Evolutionary conservation across 306 rosid species (phyloP).

Genomic region (Ormosia emarginata): DNA sequence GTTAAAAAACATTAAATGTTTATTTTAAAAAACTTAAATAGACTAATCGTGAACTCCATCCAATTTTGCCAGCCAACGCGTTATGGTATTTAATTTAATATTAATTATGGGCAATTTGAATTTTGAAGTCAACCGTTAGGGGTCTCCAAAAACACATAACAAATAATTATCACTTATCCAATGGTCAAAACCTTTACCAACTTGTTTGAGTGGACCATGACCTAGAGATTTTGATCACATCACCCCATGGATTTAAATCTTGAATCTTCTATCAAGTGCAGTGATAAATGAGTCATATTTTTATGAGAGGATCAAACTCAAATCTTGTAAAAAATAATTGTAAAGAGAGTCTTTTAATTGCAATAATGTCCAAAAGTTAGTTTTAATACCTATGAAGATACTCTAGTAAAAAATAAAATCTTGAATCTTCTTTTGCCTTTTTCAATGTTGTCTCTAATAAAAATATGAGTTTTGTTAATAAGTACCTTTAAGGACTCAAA

Average conservation of each 20-base stretch:
- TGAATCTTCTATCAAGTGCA: too few relatives aligned
- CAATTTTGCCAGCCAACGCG: slow-evolving; percentile 26
- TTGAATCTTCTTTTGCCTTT: too few relatives aligned
- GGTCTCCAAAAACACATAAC: neutral
- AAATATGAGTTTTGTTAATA: too few relatives aligned
- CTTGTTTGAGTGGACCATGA: slow-evolving; percentile 11
- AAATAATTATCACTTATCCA: neutral
- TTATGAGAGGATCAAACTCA: too few relatives aligned
- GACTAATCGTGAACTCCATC: neutral
- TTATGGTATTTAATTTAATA: slow-evolving; percentile 2
- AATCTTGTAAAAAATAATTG: too few relatives aligned
- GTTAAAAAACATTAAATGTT: neutral
- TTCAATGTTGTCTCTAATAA: too few relatives aligned
- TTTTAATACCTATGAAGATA: too few relatives aligned
- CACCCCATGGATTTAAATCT: neutral
- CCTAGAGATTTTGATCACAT: slow-evolving; percentile 23
- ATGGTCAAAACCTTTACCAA: slow-evolving; percentile 12
- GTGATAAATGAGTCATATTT: too few relatives aligned
- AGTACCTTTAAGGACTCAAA: too few relatives aligned
- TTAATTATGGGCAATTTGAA: neutral
- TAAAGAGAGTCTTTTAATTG: too few relatives aligned
- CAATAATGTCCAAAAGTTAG: too few relatives aligned
- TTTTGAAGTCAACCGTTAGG: neutral
- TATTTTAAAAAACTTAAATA: neutral
- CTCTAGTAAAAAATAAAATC: too few relatives aligned